Conservation (phyloP, 495 filamentous ascomycete species). For the Pseudevernia furfuracea region DNA sequence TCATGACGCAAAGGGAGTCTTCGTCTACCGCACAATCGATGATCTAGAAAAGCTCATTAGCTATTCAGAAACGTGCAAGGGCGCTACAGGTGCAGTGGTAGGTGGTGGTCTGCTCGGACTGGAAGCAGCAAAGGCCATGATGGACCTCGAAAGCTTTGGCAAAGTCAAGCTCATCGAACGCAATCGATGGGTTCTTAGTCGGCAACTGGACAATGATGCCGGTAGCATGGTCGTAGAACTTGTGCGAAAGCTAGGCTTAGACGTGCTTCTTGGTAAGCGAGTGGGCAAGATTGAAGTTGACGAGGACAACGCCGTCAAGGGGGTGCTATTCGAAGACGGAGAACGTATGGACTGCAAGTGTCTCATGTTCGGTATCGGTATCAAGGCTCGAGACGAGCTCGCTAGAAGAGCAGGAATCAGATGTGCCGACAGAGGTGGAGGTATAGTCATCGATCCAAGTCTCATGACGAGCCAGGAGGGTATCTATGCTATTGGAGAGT, state of each 20-base stretch:
- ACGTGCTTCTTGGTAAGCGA: constrained; percentile 72
- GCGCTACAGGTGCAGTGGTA: constrained; percentile 68
- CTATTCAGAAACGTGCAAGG: constrained; percentile 58
- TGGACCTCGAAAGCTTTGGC: constrained; percentile 71
- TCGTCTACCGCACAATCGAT: constrained; percentile 88
- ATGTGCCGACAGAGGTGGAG: constrained; percentile 66
- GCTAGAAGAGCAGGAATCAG: constrained; percentile 63
- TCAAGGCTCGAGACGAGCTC: constrained; percentile 76
- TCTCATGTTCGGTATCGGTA: constrained; percentile 89
- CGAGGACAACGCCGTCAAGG: constrained; percentile 58
- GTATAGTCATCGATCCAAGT: constrained; percentile 62
- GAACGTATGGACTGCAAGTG: constrained; percentile 74
- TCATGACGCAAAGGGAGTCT: constrained; percentile 78
- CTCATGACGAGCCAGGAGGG: constrained; percentile 64
- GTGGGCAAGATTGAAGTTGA: constrained; percentile 67
- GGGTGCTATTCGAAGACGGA: constrained; percentile 79
- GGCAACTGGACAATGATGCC: constrained; percentile 82
- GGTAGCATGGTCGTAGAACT: constrained; percentile 80
- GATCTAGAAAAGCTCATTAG: constrained; percentile 77
- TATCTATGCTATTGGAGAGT: constrained; percentile 91
- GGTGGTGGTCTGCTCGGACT: constrained; percentile 87
- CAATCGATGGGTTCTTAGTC: constrained; percentile 79
- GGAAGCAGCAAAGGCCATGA: constrained; percentile 93
- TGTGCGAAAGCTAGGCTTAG: constrained; percentile 70
- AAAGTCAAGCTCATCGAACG: constrained; percentile 81